Base-by-base conservation (phyloP, 768 basidiomycete genomes). In the Podaxis rugospora region DNA sequence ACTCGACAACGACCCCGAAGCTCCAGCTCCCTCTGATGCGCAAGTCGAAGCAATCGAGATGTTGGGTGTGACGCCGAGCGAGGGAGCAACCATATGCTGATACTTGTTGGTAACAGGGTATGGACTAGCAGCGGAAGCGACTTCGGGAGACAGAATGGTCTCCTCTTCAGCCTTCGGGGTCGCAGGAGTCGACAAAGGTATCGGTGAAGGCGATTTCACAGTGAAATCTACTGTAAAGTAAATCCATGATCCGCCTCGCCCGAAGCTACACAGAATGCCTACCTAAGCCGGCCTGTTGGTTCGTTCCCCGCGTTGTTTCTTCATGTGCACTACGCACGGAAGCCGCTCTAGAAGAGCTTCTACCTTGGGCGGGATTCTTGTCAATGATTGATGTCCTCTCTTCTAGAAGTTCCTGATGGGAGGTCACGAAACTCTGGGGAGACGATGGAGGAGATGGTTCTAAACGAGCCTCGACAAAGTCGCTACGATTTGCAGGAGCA, bases 381-480 rank as follows among this genome's bases (percentile, higher is more conserved):
- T 40, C 32, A 18, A 7, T 25, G 1, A 5, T 27, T 18, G 18
- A 21, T 21, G 9, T 44, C 27, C n/a, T 52, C 55, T 62, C 55
- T 25, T 39, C 51, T 25, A 14, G 23, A 25, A 65, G 66, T 47
- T 71, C 69, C 57, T 70, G 71, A 14, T 69, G 68, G 2, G 72
- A 72, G 16, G 71, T 73, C 4, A 66, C 64, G 54, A 57, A 72
- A 51, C 70, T 70, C 54, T 65, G 63, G 10, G 64, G 64, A 16
- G 70, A 69, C 7, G 67, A 67, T 5, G 68, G 56, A 23, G 68
- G 59, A 4, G 66, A 61, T 5, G 57, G 53, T 40, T 49, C 27
- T 65, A 21, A 63, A 52, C 32, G 37, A 16, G 28, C 6, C 23
- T 55, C 58, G 9, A 42, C 27, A 37, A 51, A 27, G 64, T 64